Evolutionary conservation across 495 filamentous ascomycete species (phyloP).

Genomic region (Aspergillus asperescens): DNA sequence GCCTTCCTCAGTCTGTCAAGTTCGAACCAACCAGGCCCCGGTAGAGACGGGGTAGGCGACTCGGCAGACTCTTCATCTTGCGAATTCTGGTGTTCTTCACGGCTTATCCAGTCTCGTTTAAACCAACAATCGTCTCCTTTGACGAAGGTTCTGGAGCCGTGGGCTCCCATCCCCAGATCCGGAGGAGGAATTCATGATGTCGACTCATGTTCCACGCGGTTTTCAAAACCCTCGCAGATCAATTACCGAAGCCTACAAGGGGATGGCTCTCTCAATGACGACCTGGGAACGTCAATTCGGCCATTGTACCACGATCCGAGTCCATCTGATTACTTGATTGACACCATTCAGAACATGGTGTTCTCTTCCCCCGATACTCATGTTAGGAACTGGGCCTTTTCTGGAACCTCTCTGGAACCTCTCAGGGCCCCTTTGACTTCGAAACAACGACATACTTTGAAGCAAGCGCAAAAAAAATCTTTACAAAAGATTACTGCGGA

Average conservation of each 20-base stretch:
- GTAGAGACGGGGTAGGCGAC: not conserved
- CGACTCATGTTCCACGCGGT: too few relatives aligned
- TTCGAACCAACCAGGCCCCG: not conserved
- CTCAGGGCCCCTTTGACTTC: slow-evolving; percentile 8
- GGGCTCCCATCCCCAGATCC: not conserved
- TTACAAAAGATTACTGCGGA: slow-evolving; percentile 36
- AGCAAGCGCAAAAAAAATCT: slow-evolving; percentile 17
- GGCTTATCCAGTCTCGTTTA: slow-evolving; percentile 13
- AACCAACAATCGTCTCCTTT: slow-evolving; percentile 6
- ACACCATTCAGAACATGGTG: slow-evolving; percentile 5
- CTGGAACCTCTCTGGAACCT: not conserved
- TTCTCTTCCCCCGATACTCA: not conserved
- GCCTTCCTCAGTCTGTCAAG: not conserved
- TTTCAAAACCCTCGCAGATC: not conserved
- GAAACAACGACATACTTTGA: slow-evolving; percentile 10
- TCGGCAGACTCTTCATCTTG: slow-evolving; percentile 1
- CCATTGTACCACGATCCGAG: not conserved
- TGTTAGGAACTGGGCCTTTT: not conserved
- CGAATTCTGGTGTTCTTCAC: slow-evolving; percentile 16
- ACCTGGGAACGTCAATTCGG: not conserved
- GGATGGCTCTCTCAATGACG: not conserved
- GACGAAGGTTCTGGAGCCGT: not conserved
- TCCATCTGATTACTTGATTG: slow-evolving; percentile 9
- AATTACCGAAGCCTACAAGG: not conserved
- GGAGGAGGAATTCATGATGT: not conserved